Evolutionary conservation across 805 yeast genomes (phyloP).

Genomic region (Brettanomyces bruxellensis): DNA sequence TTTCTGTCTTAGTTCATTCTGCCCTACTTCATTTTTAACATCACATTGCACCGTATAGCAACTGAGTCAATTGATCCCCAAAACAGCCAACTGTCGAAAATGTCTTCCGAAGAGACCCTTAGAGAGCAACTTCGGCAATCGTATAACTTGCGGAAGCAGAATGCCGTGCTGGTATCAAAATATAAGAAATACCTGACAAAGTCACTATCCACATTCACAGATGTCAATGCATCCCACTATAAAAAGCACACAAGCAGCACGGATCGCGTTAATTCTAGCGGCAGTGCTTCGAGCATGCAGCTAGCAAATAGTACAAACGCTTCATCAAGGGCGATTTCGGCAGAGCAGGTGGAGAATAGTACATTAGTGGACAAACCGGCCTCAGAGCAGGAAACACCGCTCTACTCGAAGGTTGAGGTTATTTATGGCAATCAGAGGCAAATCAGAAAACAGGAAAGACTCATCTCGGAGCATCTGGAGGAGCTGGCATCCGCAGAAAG

Average conservation of each 20-base stretch:
- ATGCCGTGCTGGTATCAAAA: slow-evolving; percentile 12
- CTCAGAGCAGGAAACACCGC: slow-evolving; percentile 9
- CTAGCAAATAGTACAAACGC: too few relatives aligned
- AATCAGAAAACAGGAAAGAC: slow-evolving; percentile 15
- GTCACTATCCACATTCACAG: slow-evolving; percentile 10
- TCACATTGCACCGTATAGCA: too few relatives aligned
- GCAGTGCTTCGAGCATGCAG: too few relatives aligned
- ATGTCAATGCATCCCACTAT: slow-evolving; percentile 2
- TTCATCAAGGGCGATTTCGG: too few relatives aligned
- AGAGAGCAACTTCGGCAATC: slow-evolving; percentile 17
- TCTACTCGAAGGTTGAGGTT: slow-evolving; percentile 17
- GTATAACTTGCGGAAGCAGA: slow-evolving; percentile 13
- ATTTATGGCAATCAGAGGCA: slow-evolving; percentile 22
- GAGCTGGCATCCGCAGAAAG: slow-evolving; percentile 10
- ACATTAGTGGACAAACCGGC: not conserved
- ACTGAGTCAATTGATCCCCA: too few relatives aligned
- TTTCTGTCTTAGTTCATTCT: too few relatives aligned
- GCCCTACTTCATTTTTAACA: too few relatives aligned
- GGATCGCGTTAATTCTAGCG: not conserved
- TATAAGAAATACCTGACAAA: slow-evolving; percentile 15
- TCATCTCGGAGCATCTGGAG: slow-evolving; percentile 9
- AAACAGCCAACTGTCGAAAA: too few relatives aligned
- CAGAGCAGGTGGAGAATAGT: too few relatives aligned
- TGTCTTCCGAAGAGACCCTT: slow-evolving; percentile 13
- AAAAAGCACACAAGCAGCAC: not conserved